Conservation (phyloP, 202 grass and related monocot genomes). For the Elaeis oleifera region DNA sequence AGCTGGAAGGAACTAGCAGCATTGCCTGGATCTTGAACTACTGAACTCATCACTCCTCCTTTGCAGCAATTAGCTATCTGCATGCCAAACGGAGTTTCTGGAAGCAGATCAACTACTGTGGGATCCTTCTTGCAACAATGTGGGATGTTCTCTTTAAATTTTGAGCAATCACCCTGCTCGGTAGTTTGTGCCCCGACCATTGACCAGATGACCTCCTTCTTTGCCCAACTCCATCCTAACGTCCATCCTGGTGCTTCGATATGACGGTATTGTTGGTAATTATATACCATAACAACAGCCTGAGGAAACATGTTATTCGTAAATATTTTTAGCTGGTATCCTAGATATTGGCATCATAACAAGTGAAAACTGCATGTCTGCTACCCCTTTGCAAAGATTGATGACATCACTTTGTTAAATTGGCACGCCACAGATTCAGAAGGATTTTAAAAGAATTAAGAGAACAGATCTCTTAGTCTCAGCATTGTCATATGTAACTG, state of each 20-base stretch:
- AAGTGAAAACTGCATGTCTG: no score
- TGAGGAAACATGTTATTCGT: background rate
- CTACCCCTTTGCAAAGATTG: no score
- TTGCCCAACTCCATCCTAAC: slow-evolving; percentile 11
- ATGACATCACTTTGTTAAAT: no score
- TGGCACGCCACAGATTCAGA: no score
- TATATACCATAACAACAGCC: slow-evolving; percentile 15
- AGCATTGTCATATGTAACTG: no score
- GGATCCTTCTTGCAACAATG: slow-evolving; percentile 22
- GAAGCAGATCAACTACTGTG: slow-evolving; percentile 16
- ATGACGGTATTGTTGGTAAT: slow-evolving; percentile 23
- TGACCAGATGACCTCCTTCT: slow-evolving; percentile 22
- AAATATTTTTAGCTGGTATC: no score
- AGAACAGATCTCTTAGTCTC: no score
- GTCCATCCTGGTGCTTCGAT: slow-evolving; percentile 20
- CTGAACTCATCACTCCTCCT: slow-evolving; percentile 18
- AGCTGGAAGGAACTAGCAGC: slow-evolving; percentile 19
- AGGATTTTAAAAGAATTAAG: no score
- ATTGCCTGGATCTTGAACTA: slow-evolving; percentile 11
- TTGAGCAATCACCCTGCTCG: slow-evolving; percentile 14
- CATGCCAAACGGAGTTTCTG: slow-evolving; percentile 10
- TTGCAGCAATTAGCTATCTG: slow-evolving; percentile 23
- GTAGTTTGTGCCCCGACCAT: slow-evolving; percentile 20
- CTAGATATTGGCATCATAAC: no score
- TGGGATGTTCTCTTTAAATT: slow-evolving; percentile 8